A percentile compares a stretch with the other conserved stretches of the same genome.
phyloP scores from a whole-genome alignment of 2,329 filamentous ascomycete species.

The Decorospora gaudefroyi region DNA sequence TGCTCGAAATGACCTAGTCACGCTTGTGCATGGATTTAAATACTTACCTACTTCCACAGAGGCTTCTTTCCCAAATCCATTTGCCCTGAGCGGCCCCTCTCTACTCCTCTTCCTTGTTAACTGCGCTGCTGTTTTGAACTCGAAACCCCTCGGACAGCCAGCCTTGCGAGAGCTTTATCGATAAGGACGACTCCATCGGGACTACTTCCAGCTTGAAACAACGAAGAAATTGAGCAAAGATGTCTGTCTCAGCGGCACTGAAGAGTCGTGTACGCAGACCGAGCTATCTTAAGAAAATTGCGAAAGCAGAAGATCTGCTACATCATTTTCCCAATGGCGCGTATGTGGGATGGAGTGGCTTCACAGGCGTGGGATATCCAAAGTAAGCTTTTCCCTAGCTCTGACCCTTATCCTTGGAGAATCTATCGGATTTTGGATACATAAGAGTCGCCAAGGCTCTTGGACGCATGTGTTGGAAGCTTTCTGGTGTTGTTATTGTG shows the following conservation, averaged over 20 bases:
- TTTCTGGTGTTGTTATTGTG: conserved; percentile 13
- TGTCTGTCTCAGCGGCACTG: conserved; percentile 71
- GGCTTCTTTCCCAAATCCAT: not conserved
- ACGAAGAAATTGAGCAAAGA: conserved; percentile 7
- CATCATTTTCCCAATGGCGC: conserved; percentile 79
- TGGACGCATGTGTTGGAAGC: conserved; percentile 14
- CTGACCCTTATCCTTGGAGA: not conserved
- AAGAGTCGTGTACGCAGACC: conserved; percentile 75
- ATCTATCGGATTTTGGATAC: too few species aligned
- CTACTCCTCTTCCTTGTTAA: conserved; percentile 10
- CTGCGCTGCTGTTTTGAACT: conserved; percentile 4
- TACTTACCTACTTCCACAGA: conserved; percentile 7
- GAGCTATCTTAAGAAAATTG: conserved; percentile 78
- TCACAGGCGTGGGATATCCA: conserved; percentile 87
- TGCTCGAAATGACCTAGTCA: conserved; percentile 16
- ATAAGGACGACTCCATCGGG: conserved; percentile 12
- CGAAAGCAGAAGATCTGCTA: conserved; percentile 77
- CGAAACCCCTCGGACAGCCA: conserved; percentile 1
- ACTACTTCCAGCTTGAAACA: not conserved
- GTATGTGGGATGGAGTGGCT: conserved; percentile 91
- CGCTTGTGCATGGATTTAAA: conserved; percentile 13
- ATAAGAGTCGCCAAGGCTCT: too few species aligned
- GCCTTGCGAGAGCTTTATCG: conserved; percentile 14
- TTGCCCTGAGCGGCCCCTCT: conserved; percentile 15
- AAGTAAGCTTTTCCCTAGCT: conserved; percentile 61